phyloP scores from a whole-genome alignment of 306 rosid species.

The Ceratonia siliqua region DNA sequence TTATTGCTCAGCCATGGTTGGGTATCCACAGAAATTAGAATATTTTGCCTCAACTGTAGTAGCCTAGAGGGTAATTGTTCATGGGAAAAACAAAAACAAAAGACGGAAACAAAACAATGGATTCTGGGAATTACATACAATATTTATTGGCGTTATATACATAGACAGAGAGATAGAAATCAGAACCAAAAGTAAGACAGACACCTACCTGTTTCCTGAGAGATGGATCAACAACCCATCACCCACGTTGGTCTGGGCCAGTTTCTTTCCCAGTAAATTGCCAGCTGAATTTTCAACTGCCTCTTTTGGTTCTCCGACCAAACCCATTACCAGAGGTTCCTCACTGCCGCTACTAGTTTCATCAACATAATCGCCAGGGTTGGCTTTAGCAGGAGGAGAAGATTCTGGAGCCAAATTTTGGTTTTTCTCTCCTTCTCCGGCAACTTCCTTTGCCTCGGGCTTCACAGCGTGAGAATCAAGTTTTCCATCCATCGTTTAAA shows the following conservation, averaged over 20 bases:
- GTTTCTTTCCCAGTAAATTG: neutral
- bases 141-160: neutral
- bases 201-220: constrained; percentile 33
- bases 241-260: constrained; percentile 9
- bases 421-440: neutral
- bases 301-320: neutral
- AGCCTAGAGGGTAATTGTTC: neutral
- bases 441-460: constrained; percentile 23
- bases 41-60: neutral
- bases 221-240: neutral
- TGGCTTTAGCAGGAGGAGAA: constrained; percentile 20
- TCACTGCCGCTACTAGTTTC: neutral
- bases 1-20: constrained; percentile 1
- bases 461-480: constrained; percentile 35
- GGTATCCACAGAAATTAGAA: neutral
- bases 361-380: constrained; percentile 2
- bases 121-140: neutral
- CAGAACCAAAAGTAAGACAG: neutral
- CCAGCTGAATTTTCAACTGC: neutral
- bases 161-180: constrained; percentile 21
- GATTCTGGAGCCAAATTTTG: constrained; percentile 28
- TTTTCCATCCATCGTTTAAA: constrained; percentile 30
- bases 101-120: neutral
- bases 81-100: neutral
- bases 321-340: neutral